phyloP scores from a whole-genome alignment of 441 rosid genomes.

The Gossypium lobatum region DNA sequence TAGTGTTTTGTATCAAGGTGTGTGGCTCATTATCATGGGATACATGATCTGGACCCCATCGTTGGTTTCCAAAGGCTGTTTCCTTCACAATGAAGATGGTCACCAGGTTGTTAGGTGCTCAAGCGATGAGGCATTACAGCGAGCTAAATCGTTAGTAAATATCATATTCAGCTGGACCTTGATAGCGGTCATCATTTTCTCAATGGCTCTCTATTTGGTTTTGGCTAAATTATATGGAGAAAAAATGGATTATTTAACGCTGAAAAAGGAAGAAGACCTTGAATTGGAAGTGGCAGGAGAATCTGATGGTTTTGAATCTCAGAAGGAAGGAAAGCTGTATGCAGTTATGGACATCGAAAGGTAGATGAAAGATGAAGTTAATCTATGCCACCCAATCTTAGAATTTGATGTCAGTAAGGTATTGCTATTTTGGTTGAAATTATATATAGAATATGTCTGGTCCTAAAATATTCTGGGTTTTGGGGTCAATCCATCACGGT shows the following conservation, averaged over 20 bases:
- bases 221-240: conserved; percentile 35
- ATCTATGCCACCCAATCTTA: not conserved
- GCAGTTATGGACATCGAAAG: conserved; percentile 31
- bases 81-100: conserved; percentile 56
- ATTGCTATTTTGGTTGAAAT: conserved; percentile 12
- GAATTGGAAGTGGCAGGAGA: conserved; percentile 18
- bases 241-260: conserved; percentile 31
- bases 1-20: conserved; percentile 66
- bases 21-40: conserved; percentile 76
- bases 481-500: not conserved
- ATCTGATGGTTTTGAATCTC: conserved; percentile 38
- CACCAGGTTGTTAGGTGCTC: conserved; percentile 62
- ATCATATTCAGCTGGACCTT: conserved; percentile 62
- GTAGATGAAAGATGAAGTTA: conserved; percentile 14
- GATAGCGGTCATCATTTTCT: conserved; percentile 38
- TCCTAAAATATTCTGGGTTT: not conserved
- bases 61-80: conserved; percentile 60
- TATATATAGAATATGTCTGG: not conserved
- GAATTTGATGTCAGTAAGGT: not conserved
- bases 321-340: conserved; percentile 25
- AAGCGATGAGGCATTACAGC: conserved; percentile 37
- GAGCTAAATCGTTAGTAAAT: conserved; percentile 72
- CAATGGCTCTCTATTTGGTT: conserved; percentile 40
- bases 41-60: conserved; percentile 76
- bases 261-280: conserved; percentile 28